Percentiles rank a stretch among this genome's conserved stretches.
Evolutionary conservation across 768 basidiomycete genomes (phyloP).

Genomic region (Sporobolomyces phaffii): DNA sequence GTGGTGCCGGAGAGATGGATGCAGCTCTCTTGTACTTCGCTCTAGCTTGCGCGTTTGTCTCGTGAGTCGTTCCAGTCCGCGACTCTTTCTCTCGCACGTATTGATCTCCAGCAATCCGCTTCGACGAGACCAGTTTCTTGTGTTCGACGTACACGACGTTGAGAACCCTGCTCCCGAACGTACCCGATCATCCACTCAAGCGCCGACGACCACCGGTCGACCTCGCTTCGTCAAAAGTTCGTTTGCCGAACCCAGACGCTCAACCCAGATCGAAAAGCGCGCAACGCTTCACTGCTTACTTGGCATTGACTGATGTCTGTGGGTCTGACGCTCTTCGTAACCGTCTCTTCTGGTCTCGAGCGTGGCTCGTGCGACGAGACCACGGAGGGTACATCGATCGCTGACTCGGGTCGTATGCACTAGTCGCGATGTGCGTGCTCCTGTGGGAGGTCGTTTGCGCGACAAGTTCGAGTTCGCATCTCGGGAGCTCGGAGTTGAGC

Average conservation of each 20-base stretch:
- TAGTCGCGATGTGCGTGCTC: conserved; percentile 19
- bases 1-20: background rate
- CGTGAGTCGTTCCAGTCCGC: conserved; percentile 1
- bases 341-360: no score
- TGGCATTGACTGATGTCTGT: conserved; percentile 14
- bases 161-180: conserved; percentile 25
- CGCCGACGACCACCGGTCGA: background rate
- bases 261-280: conserved; percentile 26
- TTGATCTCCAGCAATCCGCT: no score
- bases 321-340: background rate
- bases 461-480: background rate
- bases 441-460: conserved; percentile 22
- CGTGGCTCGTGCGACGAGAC: no score
- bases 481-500: conserved; percentile 15
- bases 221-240: background rate
- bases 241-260: background rate
- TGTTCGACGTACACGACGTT: conserved; percentile 28
- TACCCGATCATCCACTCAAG: conserved; percentile 17
- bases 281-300: conserved; percentile 21
- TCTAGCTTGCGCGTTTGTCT: background rate
- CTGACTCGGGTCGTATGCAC: background rate
- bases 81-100: no score
- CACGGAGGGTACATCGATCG: no score
- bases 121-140: conserved; percentile 10
- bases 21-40: conserved; percentile 9